These are phyloP conservation scores for Cadophora malorum DNA, from an alignment of 2,329 filamentous ascomycete genomes.

Conservation along the genomic window DNA sequence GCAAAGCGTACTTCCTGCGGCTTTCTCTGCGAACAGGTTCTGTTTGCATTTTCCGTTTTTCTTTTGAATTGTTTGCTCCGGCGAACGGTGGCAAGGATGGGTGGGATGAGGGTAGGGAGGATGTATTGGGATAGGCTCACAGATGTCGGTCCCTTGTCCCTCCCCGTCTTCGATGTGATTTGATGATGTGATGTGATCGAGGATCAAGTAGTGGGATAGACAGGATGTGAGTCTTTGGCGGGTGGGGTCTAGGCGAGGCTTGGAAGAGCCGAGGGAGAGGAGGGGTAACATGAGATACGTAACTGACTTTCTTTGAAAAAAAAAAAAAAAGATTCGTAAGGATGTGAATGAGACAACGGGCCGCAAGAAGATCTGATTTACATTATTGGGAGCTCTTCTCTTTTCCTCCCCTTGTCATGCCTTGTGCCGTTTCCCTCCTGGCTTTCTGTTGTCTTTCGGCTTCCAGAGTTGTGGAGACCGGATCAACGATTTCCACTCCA, in stretches of 20 bases:
- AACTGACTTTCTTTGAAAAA: not conserved
- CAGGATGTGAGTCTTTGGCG: not conserved
- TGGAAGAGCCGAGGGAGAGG: not conserved
- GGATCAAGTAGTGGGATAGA: not conserved
- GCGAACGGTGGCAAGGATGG: conserved; percentile 5
- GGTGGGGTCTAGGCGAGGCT: conserved; percentile 1
- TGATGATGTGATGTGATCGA: conserved; percentile 1
- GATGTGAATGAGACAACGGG: not conserved
- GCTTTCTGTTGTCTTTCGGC: not conserved
- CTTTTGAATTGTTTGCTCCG: not conserved
- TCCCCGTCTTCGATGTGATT: not conserved
- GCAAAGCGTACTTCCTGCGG: not conserved
- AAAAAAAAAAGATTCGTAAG: not conserved
- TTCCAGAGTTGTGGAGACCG: conserved; percentile 1
- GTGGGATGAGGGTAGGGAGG: not conserved
- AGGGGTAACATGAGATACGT: not conserved
- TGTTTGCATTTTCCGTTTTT: conserved; percentile 5
- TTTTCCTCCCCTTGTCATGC: not conserved
- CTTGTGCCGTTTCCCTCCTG: not conserved
- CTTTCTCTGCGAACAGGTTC: conserved; percentile 11
- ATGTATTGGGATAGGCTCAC: conserved; percentile 11
- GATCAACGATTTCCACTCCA: conserved; percentile 3
- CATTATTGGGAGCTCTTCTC: not conserved
- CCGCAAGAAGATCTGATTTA: not conserved
- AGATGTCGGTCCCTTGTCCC: not conserved